phyloP scores from a whole-genome alignment of 164 flowering plant genomes.

The Euptelea pleiosperma region DNA sequence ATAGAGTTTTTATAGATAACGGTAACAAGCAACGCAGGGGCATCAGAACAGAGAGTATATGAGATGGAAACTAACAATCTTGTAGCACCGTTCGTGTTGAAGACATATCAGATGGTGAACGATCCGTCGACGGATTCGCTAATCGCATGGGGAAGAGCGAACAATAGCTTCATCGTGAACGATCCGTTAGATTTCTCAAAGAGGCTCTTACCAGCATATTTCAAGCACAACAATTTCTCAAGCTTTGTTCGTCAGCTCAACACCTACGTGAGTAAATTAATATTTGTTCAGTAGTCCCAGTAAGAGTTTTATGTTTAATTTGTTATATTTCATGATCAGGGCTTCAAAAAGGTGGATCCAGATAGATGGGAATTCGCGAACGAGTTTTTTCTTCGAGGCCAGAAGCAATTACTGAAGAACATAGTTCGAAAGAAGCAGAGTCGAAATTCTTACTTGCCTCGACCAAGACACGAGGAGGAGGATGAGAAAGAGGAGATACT shows the following conservation, averaged over 20 bases:
- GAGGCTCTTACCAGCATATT: slow-evolving; percentile 51
- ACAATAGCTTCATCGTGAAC: slow-evolving; percentile 71
- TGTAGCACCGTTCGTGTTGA: slow-evolving; percentile 71
- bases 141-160: slow-evolving; percentile 59
- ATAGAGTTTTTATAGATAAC: no score
- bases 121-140: slow-evolving; percentile 53
- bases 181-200: slow-evolving; percentile 67
- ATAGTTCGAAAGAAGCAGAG: slow-evolving; percentile 41
- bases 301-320: neutral
- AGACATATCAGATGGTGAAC: slow-evolving; percentile 76
- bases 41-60: slow-evolving; percentile 8
- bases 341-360: slow-evolving; percentile 70
- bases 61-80: slow-evolving; percentile 27
- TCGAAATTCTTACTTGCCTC: neutral
- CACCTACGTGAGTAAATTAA: slow-evolving; percentile 61
- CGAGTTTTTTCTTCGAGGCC: slow-evolving; percentile 74
- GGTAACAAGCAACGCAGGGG: no score
- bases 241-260: no score
- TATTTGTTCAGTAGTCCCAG: no score
- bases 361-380: no score
- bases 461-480: slow-evolving; percentile 3
- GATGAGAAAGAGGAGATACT: slow-evolving; percentile 35
- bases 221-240: slow-evolving; percentile 92
- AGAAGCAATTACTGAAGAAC: slow-evolving; percentile 55
- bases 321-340: slow-evolving; percentile 34